phyloP scores from a whole-genome alignment of 139 green algal species.

The Spirogloea muscicola region DNA sequence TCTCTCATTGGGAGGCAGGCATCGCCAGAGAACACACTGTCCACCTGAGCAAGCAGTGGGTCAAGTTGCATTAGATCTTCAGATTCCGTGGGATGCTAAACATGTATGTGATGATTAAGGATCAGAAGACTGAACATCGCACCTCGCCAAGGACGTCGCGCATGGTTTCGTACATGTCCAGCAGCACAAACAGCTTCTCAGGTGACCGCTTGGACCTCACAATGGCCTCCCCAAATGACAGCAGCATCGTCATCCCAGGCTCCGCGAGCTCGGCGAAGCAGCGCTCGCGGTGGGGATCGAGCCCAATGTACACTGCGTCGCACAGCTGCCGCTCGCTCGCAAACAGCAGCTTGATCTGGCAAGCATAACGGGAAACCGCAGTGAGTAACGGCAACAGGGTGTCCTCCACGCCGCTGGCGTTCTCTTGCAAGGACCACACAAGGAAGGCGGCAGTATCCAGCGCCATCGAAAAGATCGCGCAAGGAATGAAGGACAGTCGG shows the following conservation, averaged over 20 bases:
- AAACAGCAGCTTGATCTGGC: conserved; percentile 42
- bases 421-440: too few relatives aligned
- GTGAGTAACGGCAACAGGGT: too few relatives aligned
- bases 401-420: too few relatives aligned
- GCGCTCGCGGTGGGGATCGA: conserved; percentile 28
- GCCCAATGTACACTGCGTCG: conserved; percentile 17
- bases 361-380: too few relatives aligned
- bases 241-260: conserved; percentile 12
- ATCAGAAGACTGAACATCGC: too few relatives aligned
- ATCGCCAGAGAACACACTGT: conserved; percentile 10
- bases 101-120: too few relatives aligned
- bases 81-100: too few relatives aligned
- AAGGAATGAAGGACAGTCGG: too few relatives aligned
- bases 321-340: conserved; percentile 25
- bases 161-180: conserved; percentile 49
- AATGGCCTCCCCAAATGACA: conserved; percentile 30
- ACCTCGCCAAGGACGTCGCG: conserved; percentile 31
- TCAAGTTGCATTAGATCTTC: neutral
- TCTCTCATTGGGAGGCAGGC: conserved; percentile 3
- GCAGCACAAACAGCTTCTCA: conserved; percentile 45
- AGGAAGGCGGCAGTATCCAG: too few relatives aligned
- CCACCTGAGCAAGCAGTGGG: conserved; percentile 6
- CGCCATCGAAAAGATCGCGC: too few relatives aligned
- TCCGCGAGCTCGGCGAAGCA: conserved; percentile 26
- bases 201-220: conserved; percentile 17